These are phyloP conservation scores for Acaromyces ingoldii DNA, from an alignment of 1,284 basidiomycete species.

Conservation along the genomic window DNA sequence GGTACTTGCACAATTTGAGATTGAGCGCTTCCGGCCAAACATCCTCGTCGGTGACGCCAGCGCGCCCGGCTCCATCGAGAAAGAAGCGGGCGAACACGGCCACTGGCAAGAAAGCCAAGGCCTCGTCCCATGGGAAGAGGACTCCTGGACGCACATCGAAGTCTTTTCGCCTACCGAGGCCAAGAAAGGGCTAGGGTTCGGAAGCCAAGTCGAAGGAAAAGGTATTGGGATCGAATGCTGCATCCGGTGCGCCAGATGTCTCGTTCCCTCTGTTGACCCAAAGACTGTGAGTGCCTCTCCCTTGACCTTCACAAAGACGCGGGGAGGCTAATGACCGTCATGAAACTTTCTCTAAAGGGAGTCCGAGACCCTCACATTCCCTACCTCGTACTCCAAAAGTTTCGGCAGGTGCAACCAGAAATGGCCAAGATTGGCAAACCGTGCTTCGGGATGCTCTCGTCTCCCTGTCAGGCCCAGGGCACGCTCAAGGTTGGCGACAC, in stretches of 20 bases:
- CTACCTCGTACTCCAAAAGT: conserved; percentile 34
- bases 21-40: conserved; percentile 40
- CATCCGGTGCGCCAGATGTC: conserved; percentile 35
- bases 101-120: not conserved
- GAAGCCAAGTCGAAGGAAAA: conserved; percentile 21
- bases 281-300: conserved; percentile 13
- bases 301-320: not conserved
- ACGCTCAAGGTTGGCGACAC: conserved; percentile 6
- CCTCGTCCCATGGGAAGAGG: conserved; percentile 39
- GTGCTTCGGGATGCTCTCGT: conserved; percentile 21
- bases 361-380: conserved; percentile 30
- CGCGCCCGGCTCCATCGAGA: too few species aligned
- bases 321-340: not conserved
- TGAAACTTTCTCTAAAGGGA: conserved; percentile 2
- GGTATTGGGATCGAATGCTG: conserved; percentile 34
- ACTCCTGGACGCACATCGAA: conserved; percentile 35
- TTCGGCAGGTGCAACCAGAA: conserved; percentile 29
- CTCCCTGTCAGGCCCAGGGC: conserved; percentile 4
- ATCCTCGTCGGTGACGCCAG: conserved; percentile 28
- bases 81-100: too few species aligned
- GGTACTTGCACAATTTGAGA: conserved; percentile 23
- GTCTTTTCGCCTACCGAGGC: conserved; percentile 16
- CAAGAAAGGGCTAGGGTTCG: conserved; percentile 8
- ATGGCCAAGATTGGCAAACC: conserved; percentile 29
- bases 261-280: conserved; percentile 38